Conservation (phyloP, 345 rosid species). For the Microcos paniculata region DNA sequence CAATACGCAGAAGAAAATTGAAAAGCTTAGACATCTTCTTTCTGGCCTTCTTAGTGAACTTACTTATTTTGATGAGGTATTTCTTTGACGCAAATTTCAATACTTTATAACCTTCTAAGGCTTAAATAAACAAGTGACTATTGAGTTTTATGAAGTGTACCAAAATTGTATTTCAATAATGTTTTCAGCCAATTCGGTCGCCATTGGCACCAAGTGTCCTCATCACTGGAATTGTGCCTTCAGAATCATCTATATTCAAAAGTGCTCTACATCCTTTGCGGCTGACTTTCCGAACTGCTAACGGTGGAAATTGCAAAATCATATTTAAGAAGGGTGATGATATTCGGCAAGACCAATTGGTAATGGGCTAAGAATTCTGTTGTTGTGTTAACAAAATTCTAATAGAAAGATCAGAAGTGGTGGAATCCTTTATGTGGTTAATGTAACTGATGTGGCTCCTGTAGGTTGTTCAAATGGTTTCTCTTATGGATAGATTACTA, state of each 20-base stretch:
- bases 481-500: conserved; percentile 96
- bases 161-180: conserved; percentile 18
- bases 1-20: conserved; percentile 95
- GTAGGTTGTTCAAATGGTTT: conserved; percentile 98
- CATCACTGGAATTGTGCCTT: conserved; percentile 85
- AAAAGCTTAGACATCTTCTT: conserved; percentile 96
- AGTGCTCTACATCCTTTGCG: conserved; percentile 91
- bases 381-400: conserved; percentile 17
- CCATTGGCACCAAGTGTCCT: conserved; percentile 79
- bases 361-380: conserved; percentile 24
- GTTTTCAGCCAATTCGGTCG: conserved; percentile 83
- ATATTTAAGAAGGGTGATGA: conserved; percentile 99
- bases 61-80: conserved; percentile 94
- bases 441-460: conserved; percentile 30
- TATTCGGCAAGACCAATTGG: conserved; percentile 98
- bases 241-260: conserved; percentile 93
- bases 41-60: conserved; percentile 96
- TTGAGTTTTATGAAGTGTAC: conserved; percentile 3
- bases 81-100: conserved; percentile 20
- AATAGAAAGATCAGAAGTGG: neutral
- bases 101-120: conserved; percentile 16
- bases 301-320: conserved; percentile 74
- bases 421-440: conserved; percentile 9
- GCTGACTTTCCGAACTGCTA: conserved; percentile 75
- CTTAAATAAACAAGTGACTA: conserved; percentile 16